phyloP scores from a whole-genome alignment of 2,329 filamentous ascomycete species.

The Stagonosporopsis tanaceti region DNA sequence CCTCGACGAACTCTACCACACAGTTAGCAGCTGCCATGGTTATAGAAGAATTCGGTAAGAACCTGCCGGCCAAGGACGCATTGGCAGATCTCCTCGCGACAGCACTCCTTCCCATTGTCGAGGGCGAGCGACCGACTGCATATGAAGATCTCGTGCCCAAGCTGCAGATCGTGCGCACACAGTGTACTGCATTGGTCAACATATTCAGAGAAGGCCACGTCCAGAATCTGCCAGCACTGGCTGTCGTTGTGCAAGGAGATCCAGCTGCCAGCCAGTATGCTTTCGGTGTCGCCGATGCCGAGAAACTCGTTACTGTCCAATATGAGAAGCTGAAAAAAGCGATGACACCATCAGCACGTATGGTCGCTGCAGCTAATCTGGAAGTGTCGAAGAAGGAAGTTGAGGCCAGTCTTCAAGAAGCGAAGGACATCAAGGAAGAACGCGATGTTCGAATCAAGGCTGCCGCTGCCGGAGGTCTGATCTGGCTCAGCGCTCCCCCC shows the following conservation, averaged over 20 bases:
- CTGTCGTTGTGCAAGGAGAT: slow-evolving; percentile 93
- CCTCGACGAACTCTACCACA: slow-evolving; percentile 80
- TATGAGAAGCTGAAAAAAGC: slow-evolving; percentile 87
- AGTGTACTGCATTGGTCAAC: slow-evolving; percentile 88
- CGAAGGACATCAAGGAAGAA: slow-evolving; percentile 77
- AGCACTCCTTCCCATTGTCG: slow-evolving; percentile 77
- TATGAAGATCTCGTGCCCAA: slow-evolving; percentile 93
- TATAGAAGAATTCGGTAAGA: slow-evolving; percentile 85
- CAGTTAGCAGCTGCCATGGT: slow-evolving; percentile 85
- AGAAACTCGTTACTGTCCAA: slow-evolving; percentile 85
- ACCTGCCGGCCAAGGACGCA: slow-evolving; percentile 52
- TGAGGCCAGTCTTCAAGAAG: slow-evolving; percentile 77
- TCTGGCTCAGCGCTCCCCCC: slow-evolving; percentile 85
- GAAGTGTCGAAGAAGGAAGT: slow-evolving; percentile 78
- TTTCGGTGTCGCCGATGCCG: slow-evolving; percentile 86
- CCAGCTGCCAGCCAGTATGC: slow-evolving; percentile 89
- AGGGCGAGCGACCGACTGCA: slow-evolving; percentile 78
- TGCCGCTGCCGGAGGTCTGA: slow-evolving; percentile 83
- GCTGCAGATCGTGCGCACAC: slow-evolving; percentile 86
- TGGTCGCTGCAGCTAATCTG: slow-evolving; percentile 82
- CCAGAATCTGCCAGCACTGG: slow-evolving; percentile 76
- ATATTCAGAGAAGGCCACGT: slow-evolving; percentile 77
- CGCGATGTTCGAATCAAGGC: slow-evolving; percentile 88
- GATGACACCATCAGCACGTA: slow-evolving; percentile 86
- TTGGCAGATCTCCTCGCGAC: slow-evolving; percentile 68